Conservation (phyloP, 1,284 basidiomycete genomes). For the Melampsora abietis-canadensis region DNA sequence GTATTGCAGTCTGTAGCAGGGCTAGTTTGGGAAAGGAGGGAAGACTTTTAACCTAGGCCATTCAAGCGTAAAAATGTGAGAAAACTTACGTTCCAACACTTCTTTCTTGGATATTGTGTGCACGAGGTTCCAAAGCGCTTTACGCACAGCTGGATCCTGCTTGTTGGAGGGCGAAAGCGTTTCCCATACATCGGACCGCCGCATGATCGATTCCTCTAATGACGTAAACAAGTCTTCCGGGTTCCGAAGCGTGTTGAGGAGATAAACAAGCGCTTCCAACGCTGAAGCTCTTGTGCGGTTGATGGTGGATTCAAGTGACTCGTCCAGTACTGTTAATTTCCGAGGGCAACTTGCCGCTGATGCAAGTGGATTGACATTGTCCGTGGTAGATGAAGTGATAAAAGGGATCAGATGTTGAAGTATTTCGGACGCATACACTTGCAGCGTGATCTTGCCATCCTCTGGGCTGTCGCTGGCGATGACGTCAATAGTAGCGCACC, state of each 20-base stretch:
- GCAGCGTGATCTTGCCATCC: conserved; percentile 18
- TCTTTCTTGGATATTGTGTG: conserved; percentile 21
- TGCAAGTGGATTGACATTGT: neutral
- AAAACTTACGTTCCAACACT: conserved; percentile 29
- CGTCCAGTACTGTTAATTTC: conserved; percentile 23
- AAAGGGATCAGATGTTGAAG: conserved; percentile 23
- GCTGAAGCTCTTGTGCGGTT: conserved; percentile 32
- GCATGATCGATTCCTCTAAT: conserved; percentile 6
- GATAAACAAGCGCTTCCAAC: conserved; percentile 27
- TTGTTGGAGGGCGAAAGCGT: conserved; percentile 15
- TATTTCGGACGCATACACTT: conserved; percentile 26
- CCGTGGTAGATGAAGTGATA: conserved; percentile 9
- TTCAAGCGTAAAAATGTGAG: neutral
- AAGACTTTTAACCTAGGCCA: too few relatives aligned
- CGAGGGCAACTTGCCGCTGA: conserved; percentile 21
- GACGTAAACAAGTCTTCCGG: conserved; percentile 19
- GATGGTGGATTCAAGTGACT: conserved; percentile 27
- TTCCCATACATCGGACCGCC: conserved; percentile 20
- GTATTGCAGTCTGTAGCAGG: conserved; percentile 21
- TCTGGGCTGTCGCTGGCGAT: neutral
- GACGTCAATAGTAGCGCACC: conserved; percentile 22
- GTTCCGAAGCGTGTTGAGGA: conserved; percentile 17
- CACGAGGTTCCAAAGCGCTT: conserved; percentile 36
- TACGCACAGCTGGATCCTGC: conserved; percentile 29
- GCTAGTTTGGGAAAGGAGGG: conserved; percentile 14